Evolutionary conservation across 1,284 basidiomycete genomes (phyloP).

Genomic region (Takashimella koratensis): DNA sequence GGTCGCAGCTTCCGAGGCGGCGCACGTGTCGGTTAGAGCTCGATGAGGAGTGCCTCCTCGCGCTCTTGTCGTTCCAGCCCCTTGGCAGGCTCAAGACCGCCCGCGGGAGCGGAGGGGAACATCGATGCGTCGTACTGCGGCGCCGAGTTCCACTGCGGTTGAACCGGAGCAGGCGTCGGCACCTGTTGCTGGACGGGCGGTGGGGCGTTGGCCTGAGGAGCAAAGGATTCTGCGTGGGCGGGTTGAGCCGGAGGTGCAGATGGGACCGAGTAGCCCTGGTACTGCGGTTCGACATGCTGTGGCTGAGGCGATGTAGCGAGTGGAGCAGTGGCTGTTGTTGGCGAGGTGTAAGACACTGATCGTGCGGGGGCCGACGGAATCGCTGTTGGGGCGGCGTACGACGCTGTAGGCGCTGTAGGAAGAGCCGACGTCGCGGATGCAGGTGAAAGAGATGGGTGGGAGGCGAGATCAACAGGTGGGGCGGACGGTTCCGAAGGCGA

Average conservation of each 20-base stretch:
- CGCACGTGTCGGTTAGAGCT: conserved; percentile 37
- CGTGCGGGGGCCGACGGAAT: conserved; percentile 7
- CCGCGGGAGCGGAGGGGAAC: conserved; percentile 68
- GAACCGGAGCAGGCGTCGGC: background rate
- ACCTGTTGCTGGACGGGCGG: background rate
- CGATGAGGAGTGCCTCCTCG: conserved; percentile 77
- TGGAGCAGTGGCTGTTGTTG: background rate
- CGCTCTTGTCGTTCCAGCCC: conserved; percentile 61
- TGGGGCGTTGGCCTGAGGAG: conserved; percentile 3
- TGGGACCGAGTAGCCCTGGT: conserved; percentile 25
- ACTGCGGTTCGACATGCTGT: conserved; percentile 15
- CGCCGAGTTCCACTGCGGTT: conserved; percentile 13
- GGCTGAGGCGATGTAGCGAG: conserved; percentile 8
- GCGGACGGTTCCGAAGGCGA: conserved; percentile 15
- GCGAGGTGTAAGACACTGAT: conserved; percentile 3
- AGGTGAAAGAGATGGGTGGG: conserved; percentile 24
- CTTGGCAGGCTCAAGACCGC: conserved; percentile 53
- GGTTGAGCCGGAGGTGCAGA: conserved; percentile 30
- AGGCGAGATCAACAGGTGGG: conserved; percentile 25
- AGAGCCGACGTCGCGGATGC: conserved; percentile 38
- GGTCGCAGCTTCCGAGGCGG: too few species aligned
- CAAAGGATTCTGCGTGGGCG: background rate
- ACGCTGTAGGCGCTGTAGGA: conserved; percentile 9
- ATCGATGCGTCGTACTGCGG: conserved; percentile 15
- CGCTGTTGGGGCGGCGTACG: conserved; percentile 15